Percentiles rank a stretch among this genome's conserved stretches.
These are phyloP conservation scores for Leccinum rimulosum DNA, from an alignment of 768 basidiomycete species.

Conservation along the genomic window DNA sequence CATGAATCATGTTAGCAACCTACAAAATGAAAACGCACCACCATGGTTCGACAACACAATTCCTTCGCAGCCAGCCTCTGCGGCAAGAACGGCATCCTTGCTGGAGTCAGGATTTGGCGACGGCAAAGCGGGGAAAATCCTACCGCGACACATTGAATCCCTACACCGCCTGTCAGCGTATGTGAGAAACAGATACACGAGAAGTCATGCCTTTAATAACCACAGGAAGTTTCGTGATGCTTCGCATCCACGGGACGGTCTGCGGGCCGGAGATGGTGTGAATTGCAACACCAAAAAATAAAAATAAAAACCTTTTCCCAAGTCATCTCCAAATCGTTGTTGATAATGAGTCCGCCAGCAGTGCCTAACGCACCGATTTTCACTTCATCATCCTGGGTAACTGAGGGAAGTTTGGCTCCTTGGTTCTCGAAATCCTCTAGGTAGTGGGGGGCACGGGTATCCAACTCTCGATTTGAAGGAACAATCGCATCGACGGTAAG, in stretches of 20 bases:
- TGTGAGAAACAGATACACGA: not conserved
- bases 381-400: slow-evolving; percentile 31
- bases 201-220: slow-evolving; percentile 61
- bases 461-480: slow-evolving; percentile 75
- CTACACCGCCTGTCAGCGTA: slow-evolving; percentile 33
- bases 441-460: slow-evolving; percentile 59
- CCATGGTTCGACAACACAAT: slow-evolving; percentile 93
- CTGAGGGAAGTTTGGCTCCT: slow-evolving; percentile 25
- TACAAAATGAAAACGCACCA: slow-evolving; percentile 40
- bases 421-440: slow-evolving; percentile 52
- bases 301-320: slow-evolving; percentile 55
- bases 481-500: slow-evolving; percentile 90
- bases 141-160: slow-evolving; percentile 74
- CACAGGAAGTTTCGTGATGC: slow-evolving; percentile 67
- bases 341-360: slow-evolving; percentile 61
- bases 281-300: slow-evolving; percentile 3
- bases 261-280: slow-evolving; percentile 21
- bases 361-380: slow-evolving; percentile 52
- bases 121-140: not conserved
- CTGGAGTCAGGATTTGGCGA: slow-evolving; percentile 11
- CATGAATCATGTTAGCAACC: slow-evolving; percentile 1
- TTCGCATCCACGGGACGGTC: slow-evolving; percentile 77
- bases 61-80: slow-evolving; percentile 80
- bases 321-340: slow-evolving; percentile 74
- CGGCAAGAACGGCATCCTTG: slow-evolving; percentile 84